Percentiles rank a stretch among this genome's conserved stretches.
These are phyloP conservation scores for Peziza echinospora DNA, from an alignment of 495 filamentous ascomycete genomes.

Conservation along the genomic window DNA sequence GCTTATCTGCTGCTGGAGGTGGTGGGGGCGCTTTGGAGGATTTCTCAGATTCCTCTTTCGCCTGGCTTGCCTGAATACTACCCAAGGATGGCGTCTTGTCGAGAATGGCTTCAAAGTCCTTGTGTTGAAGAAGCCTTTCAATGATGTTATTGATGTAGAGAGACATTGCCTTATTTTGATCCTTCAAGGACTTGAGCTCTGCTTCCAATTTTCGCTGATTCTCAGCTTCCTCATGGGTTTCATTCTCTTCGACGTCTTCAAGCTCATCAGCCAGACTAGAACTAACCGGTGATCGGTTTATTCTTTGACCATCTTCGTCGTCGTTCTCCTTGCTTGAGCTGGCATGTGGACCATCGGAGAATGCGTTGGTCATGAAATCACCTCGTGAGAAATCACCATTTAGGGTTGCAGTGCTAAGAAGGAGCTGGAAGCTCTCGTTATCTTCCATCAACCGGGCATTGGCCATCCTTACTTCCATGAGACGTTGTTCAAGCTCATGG, in stretches of 20 bases:
- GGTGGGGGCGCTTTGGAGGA: constrained; percentile 30
- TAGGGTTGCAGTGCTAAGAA: constrained; percentile 78
- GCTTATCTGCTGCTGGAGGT: constrained; percentile 7
- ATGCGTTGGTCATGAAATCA: constrained; percentile 45
- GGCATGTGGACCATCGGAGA: constrained; percentile 20
- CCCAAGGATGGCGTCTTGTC: constrained; percentile 37
- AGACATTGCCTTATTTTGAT: constrained; percentile 89
- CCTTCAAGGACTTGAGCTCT: constrained; percentile 63
- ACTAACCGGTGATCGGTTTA: constrained; percentile 6
- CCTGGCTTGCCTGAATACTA: neutral
- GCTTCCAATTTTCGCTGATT: constrained; percentile 45
- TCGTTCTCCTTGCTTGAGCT: constrained; percentile 10
- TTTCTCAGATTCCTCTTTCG: neutral
- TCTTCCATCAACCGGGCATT: constrained; percentile 95
- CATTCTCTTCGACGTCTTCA: constrained; percentile 34
- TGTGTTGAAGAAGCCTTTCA: constrained; percentile 74
- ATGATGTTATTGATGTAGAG: constrained; percentile 98
- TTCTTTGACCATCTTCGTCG: constrained; percentile 15
- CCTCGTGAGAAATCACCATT: constrained; percentile 79
- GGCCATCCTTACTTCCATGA: constrained; percentile 77
- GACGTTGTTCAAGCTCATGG: constrained; percentile 65
- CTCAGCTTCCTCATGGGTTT: constrained; percentile 35
- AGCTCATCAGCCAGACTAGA: constrained; percentile 63
- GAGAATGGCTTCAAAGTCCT: constrained; percentile 81
- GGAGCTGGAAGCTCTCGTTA: constrained; percentile 90